phyloP scores from a whole-genome alignment of 2,329 filamentous ascomycete species.

The Colletotrichum lini region DNA sequence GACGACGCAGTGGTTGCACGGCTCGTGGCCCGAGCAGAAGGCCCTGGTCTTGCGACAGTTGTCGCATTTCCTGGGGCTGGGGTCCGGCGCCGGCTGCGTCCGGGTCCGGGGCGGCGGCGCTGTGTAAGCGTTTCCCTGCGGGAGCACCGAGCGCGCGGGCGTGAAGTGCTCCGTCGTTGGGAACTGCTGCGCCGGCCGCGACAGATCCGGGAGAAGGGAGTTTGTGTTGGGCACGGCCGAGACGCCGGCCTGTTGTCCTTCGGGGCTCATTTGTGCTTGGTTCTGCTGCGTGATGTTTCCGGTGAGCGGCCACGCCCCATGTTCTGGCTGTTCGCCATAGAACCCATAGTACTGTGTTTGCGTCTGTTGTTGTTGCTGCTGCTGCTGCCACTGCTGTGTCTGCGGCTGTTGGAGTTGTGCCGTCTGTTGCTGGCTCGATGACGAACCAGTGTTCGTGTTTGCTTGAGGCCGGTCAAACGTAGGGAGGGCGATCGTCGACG shows the following conservation, averaged over 20 bases:
- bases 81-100: background rate
- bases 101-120: background rate
- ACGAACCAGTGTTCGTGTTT: background rate
- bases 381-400: background rate
- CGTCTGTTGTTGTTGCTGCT: background rate
- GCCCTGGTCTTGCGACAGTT: background rate
- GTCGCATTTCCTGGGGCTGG: background rate
- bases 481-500: constrained; percentile 27
- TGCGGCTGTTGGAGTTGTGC: background rate
- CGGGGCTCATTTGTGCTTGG: background rate
- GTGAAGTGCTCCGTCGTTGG: background rate
- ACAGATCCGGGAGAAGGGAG: background rate
- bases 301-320: too few relatives aligned
- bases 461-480: background rate
- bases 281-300: background rate
- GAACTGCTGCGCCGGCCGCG: background rate
- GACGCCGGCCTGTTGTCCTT: background rate
- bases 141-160: background rate
- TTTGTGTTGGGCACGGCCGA: background rate
- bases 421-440: background rate
- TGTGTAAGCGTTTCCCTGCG: background rate
- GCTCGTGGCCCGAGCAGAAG: background rate
- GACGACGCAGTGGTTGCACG: background rate
- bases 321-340: too few relatives aligned
- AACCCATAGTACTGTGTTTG: too few relatives aligned